phyloP scores from a whole-genome alignment of 139 green algal species.

The Chlamydomonas sp. region DNA sequence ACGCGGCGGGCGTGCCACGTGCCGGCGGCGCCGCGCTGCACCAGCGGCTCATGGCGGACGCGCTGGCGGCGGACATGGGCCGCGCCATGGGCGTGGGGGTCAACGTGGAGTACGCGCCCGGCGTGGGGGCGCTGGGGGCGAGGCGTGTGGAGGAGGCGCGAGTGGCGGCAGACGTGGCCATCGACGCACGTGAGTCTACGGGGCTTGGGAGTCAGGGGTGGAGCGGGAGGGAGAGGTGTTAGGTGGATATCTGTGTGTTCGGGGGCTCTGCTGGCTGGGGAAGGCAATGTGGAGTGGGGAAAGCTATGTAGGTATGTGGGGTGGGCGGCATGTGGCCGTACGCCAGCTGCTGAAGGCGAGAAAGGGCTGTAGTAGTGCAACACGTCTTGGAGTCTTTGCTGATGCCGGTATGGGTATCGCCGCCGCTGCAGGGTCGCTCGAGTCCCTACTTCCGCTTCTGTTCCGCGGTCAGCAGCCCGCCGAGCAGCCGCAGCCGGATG shows the following conservation, averaged over 20 bases:
- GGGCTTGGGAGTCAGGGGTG: no score
- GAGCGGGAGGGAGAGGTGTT: no score
- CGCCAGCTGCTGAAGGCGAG: no score
- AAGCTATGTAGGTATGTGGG: no score
- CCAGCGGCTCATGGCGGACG: constrained; percentile 22
- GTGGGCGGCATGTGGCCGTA: no score
- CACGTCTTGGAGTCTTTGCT: no score
- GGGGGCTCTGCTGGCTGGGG: no score
- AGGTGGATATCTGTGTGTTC: no score
- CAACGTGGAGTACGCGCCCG: background rate
- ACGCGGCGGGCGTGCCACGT: background rate
- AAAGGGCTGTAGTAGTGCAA: no score
- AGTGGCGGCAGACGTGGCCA: constrained; percentile 11
- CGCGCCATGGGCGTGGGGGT: background rate
- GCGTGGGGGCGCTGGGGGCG: background rate
- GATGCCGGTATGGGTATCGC: no score
- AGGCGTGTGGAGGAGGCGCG: constrained; percentile 30
- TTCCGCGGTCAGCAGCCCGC: constrained; percentile 36
- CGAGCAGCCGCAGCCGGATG: background rate
- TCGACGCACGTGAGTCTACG: constrained; percentile 42
- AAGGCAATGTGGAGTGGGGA: no score
- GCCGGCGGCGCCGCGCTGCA: background rate
- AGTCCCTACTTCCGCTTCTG: constrained; percentile 42
- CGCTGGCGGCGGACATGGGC: background rate
- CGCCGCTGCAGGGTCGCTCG: constrained; percentile 39